These are phyloP conservation scores for Lagenaria siceraria DNA, from an alignment of 306 rosid species.

Conservation along the genomic window DNA sequence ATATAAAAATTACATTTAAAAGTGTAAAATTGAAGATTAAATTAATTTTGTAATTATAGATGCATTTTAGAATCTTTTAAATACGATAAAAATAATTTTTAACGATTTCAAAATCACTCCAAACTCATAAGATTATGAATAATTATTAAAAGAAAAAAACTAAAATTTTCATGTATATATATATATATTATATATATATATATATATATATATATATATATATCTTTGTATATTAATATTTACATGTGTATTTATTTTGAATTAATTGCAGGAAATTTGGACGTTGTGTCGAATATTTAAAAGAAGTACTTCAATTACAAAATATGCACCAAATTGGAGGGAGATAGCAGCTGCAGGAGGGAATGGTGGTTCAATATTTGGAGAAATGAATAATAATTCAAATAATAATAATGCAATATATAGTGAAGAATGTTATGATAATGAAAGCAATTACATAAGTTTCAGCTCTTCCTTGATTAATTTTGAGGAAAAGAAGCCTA, in stretches of 20 bases:
- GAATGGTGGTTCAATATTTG: slow-evolving; percentile 10
- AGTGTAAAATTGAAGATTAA: no score
- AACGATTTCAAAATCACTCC: no score
- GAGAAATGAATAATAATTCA: background rate
- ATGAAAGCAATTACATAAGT: background rate
- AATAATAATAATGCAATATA: background rate
- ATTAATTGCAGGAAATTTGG: slow-evolving; percentile 72
- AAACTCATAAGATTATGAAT: no score
- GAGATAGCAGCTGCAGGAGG: slow-evolving; percentile 16
- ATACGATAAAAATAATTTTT: no score
- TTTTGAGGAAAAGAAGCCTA: slow-evolving; percentile 27
- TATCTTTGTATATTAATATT: background rate
- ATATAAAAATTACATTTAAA: no score
- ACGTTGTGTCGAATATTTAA: slow-evolving; percentile 80
- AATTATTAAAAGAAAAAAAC: no score
- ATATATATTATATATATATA: no score
- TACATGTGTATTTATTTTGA: background rate
- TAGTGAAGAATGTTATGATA: background rate
- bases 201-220: no score
- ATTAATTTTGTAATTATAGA: no score
- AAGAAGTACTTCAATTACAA: slow-evolving; percentile 41
- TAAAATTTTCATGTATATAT: no score
- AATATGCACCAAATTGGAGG: slow-evolving; percentile 40
- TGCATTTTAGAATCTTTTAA: no score
- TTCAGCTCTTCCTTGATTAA: slow-evolving; percentile 3